A percentile compares a stretch with the other conserved stretches of the same genome.
Conservation (phyloP, 306 rosid genomes). For the Sicyos baderoa region DNA sequence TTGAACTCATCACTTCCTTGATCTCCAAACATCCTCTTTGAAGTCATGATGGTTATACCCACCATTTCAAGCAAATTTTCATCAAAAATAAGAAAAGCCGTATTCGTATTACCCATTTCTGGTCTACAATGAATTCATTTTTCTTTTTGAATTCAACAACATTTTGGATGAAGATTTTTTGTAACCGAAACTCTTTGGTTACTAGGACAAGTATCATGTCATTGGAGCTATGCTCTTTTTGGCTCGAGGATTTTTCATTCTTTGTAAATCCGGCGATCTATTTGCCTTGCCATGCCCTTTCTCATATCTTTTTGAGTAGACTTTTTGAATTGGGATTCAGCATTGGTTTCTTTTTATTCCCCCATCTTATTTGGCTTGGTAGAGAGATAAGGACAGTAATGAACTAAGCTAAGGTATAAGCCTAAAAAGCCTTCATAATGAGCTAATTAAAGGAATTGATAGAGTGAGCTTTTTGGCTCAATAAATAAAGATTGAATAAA, state of each 20-base stretch:
- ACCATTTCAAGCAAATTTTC: constrained; percentile 33
- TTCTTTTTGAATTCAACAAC: too few species aligned
- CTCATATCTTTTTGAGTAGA: not conserved
- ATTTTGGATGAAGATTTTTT: too few species aligned
- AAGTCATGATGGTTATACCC: constrained; percentile 14
- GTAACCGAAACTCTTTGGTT: too few species aligned
- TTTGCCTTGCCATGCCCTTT: not conserved
- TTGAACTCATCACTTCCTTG: too few species aligned
- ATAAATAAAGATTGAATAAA: constrained; percentile 11
- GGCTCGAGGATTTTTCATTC: not conserved
- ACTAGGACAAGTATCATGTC: too few species aligned
- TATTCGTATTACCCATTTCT: not conserved
- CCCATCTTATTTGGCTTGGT: not conserved
- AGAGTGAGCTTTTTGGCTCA: not conserved
- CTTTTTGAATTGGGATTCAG: constrained; percentile 9
- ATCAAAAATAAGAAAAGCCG: not conserved
- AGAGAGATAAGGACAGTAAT: constrained; percentile 6
- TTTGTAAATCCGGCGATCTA: constrained; percentile 16
- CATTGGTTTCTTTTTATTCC: constrained; percentile 4
- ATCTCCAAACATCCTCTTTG: too few species aligned
- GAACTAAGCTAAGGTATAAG: not conserved
- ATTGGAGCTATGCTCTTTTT: too few species aligned
- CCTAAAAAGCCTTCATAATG: not conserved
- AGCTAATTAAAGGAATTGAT: constrained; percentile 4
- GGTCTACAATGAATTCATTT: not conserved